These are phyloP conservation scores for Thermothielavioides terrestris DNA, from an alignment of 495 filamentous ascomycete genomes.

Conservation along the genomic window DNA sequence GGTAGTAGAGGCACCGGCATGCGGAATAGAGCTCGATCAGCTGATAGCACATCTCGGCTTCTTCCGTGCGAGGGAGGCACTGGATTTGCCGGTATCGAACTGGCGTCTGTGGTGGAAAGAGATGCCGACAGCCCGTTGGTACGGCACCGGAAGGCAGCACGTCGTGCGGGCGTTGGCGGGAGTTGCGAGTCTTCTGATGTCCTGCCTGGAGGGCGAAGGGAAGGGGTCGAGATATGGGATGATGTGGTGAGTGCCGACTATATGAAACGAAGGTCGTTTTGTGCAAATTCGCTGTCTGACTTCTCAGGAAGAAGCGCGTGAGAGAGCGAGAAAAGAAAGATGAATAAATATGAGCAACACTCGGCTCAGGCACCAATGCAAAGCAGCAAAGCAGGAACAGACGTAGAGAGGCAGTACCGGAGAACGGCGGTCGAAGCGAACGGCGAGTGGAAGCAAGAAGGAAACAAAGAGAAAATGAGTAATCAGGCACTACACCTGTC, in stretches of 20 bases:
- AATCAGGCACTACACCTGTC: constrained; percentile 27
- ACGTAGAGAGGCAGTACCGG: not conserved
- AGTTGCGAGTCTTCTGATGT: constrained; percentile 2
- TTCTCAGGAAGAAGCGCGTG: constrained; percentile 8
- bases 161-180: not conserved
- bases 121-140: not conserved
- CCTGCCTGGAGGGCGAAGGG: not conserved
- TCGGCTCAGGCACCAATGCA: constrained; percentile 3
- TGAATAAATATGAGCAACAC: constrained; percentile 19
- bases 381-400: constrained; percentile 4
- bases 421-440: constrained; percentile 8
- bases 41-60: constrained; percentile 60
- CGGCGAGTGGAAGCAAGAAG: constrained; percentile 12
- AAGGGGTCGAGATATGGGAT: not conserved
- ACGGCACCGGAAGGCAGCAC: not conserved
- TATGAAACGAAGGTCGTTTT: not conserved
- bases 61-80: not conserved
- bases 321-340: constrained; percentile 8
- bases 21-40: constrained; percentile 71
- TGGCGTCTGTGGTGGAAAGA: not conserved
- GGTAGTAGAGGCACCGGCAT: constrained; percentile 78
- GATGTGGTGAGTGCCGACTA: constrained; percentile 1
- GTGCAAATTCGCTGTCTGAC: constrained; percentile 3
- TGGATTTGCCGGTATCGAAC: not conserved
- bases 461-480: constrained; percentile 21